These are phyloP conservation scores for Porcisia hertigi DNA, from an alignment of 208 protist species.

Conservation along the genomic window DNA sequence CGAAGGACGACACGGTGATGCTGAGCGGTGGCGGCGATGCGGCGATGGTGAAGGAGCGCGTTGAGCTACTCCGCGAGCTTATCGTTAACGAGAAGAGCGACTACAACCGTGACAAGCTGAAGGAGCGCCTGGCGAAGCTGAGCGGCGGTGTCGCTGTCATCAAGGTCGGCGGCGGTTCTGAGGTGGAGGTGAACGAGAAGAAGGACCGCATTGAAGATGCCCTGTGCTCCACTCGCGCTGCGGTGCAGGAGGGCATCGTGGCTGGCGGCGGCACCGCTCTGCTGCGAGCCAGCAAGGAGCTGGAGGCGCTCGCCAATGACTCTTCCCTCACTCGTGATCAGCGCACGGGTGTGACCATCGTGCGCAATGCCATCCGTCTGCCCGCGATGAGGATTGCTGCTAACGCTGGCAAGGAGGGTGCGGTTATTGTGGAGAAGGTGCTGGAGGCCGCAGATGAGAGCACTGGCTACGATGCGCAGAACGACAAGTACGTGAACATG, in stretches of 20 bases:
- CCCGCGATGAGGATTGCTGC: conserved; percentile 94
- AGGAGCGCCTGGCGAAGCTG: conserved; percentile 98
- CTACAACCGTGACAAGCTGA: conserved; percentile 98
- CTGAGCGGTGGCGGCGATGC: conserved; percentile 95
- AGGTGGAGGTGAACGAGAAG: conserved; percentile 99
- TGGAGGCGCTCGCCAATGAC: conserved; percentile 86
- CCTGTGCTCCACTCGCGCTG: conserved; percentile 98
- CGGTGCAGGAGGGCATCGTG: conserved; percentile 99
- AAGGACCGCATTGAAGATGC: conserved; percentile 99
- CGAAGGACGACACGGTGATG: conserved; percentile 98
- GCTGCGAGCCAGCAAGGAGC: conserved; percentile 87
- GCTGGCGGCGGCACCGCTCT: conserved; percentile 97
- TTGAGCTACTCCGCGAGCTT: conserved; percentile 90
- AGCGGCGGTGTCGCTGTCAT: conserved; percentile 96
- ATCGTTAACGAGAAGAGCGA: conserved; percentile 90
- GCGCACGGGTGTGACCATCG: conserved; percentile 95
- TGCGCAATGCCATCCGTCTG: conserved; percentile 92
- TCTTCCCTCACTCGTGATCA: conserved; percentile 88
- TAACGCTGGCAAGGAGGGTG: conserved; percentile 98
- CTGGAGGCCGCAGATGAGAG: conserved; percentile 72
- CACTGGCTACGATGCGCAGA: conserved; percentile 95
- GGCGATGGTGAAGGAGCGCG: conserved; percentile 91
- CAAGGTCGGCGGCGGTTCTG: conserved; percentile 97
- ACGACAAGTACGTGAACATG: conserved; percentile 97
- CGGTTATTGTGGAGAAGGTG: conserved; percentile 98